Percentiles rank a stretch among this genome's conserved stretches.
Evolutionary conservation across 164 flowering plant species (phyloP).

Genomic region (Warburgia ugandensis): DNA sequence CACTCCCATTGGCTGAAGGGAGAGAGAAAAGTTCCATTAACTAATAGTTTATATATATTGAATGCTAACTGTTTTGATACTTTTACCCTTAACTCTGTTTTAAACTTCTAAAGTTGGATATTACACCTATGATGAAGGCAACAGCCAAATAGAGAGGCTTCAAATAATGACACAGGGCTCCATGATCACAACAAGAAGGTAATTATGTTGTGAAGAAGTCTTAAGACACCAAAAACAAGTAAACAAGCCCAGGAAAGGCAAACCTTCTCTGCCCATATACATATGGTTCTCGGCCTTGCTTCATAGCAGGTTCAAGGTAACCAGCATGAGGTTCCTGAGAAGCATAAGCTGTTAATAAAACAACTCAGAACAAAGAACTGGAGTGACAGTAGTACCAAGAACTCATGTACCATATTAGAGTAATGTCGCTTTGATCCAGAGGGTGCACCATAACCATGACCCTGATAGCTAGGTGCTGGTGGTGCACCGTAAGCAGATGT

Average conservation of each 20-base stretch:
- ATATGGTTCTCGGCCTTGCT: slow-evolving; percentile 17
- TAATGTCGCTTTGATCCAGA: slow-evolving; percentile 24
- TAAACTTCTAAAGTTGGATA: no score
- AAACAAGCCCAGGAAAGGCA: neutral
- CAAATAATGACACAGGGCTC: no score
- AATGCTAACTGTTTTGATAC: no score
- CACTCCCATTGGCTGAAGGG: no score
- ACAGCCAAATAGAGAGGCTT: no score
- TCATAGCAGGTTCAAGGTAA: slow-evolving; percentile 19
- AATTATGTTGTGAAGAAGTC: slow-evolving; percentile 3
- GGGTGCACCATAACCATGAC: slow-evolving; percentile 17
- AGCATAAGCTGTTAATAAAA: neutral
- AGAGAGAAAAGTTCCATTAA: no score
- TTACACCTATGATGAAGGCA: no score
- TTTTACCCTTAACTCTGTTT: no score
- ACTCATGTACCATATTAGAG: slow-evolving; percentile 24
- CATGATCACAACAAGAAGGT: neutral
- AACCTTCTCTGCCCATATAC: slow-evolving; percentile 26
- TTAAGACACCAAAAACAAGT: neutral
- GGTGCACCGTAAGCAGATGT: slow-evolving; percentile 18
- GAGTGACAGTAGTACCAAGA: neutral
- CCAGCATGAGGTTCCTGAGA: slow-evolving; percentile 44
- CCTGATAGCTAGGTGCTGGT: slow-evolving; percentile 15
- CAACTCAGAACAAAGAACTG: slow-evolving; percentile 1
- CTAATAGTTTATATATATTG: no score